These are phyloP conservation scores for Candida germanica DNA, from an alignment of 805 yeast genomes.

Conservation along the genomic window DNA sequence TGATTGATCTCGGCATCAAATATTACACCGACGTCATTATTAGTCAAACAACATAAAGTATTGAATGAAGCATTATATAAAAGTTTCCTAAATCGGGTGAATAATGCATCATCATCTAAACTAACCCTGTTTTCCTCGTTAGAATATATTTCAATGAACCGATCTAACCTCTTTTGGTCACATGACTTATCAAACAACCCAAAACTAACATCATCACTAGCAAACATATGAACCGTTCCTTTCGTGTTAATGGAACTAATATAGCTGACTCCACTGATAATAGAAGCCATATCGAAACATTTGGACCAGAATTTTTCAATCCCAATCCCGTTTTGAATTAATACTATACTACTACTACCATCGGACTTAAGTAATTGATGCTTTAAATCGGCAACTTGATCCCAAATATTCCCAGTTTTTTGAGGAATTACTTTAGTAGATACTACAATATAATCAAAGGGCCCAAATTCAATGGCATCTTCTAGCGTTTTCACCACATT, in stretches of 20 bases:
- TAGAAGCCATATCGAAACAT: slow-evolving; percentile 11
- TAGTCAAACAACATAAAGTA: slow-evolving; percentile 40
- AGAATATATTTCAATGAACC: slow-evolving; percentile 20
- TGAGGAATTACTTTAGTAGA: slow-evolving; percentile 35
- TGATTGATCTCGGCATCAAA: slow-evolving; percentile 31
- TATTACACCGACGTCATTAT: slow-evolving; percentile 29
- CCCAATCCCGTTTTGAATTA: slow-evolving; percentile 26
- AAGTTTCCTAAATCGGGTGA: slow-evolving; percentile 59
- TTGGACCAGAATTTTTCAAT: slow-evolving; percentile 23
- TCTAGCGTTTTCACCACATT: slow-evolving; percentile 24
- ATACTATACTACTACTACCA: slow-evolving; percentile 19
- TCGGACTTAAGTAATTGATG: slow-evolving; percentile 16
- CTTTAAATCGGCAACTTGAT: slow-evolving; percentile 14
- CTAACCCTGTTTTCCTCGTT: slow-evolving; percentile 20
- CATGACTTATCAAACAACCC: slow-evolving; percentile 24
- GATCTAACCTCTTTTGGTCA: slow-evolving; percentile 21
- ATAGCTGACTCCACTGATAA: slow-evolving; percentile 34
- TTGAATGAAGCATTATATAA: slow-evolving; percentile 69
- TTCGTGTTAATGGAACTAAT: slow-evolving; percentile 28
- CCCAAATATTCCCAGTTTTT: slow-evolving; percentile 20
- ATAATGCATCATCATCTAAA: slow-evolving; percentile 21
- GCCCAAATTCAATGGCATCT: slow-evolving; percentile 24
- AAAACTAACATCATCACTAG: slow-evolving; percentile 22
- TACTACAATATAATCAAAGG: slow-evolving; percentile 32
- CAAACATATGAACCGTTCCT: slow-evolving; percentile 25